Percentiles rank a stretch among this genome's conserved stretches.
Conservation (phyloP, 73 alveolate species). For the Stentor roeselii region DNA sequence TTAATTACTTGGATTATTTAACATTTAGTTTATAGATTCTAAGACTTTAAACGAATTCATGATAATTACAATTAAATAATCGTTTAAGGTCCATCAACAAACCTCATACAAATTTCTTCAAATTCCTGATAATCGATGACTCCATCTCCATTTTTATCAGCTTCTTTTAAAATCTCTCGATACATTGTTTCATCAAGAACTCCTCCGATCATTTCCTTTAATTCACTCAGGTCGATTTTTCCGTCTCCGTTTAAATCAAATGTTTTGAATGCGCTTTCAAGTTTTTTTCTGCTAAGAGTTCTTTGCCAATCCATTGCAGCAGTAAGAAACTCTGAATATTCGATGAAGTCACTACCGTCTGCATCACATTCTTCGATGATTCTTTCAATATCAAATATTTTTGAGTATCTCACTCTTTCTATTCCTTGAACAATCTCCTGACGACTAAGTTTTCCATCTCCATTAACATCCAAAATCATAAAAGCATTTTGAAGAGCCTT, state of each 20-base stretch:
- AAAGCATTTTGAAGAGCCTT: constrained; percentile 22
- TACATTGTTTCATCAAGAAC: neutral
- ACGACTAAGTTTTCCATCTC: constrained; percentile 31
- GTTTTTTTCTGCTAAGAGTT: constrained; percentile 1
- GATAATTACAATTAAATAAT: neutral
- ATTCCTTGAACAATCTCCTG: constrained; percentile 18
- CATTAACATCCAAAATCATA: constrained; percentile 26
- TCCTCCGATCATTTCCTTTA: constrained; percentile 14
- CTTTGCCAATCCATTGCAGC: constrained; percentile 13
- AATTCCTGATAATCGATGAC: neutral
- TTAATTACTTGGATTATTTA: neutral
- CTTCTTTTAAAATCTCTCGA: neutral
- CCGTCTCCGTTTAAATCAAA: constrained; percentile 32
- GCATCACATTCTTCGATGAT: constrained; percentile 26
- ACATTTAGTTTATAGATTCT: neutral
- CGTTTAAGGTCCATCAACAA: neutral
- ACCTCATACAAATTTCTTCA: neutral
- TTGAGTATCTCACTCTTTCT: too few species aligned
- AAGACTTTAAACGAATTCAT: neutral
- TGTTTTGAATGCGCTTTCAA: constrained; percentile 29
- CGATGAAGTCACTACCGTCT: constrained; percentile 29
- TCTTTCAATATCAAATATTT: constrained; percentile 10
- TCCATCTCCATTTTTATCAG: neutral
- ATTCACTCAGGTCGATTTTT: constrained; percentile 24
- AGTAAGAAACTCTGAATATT: constrained; percentile 26